Conservation (phyloP, 2,329 filamentous ascomycete genomes). For the Trichoderma semiorbis region DNA sequence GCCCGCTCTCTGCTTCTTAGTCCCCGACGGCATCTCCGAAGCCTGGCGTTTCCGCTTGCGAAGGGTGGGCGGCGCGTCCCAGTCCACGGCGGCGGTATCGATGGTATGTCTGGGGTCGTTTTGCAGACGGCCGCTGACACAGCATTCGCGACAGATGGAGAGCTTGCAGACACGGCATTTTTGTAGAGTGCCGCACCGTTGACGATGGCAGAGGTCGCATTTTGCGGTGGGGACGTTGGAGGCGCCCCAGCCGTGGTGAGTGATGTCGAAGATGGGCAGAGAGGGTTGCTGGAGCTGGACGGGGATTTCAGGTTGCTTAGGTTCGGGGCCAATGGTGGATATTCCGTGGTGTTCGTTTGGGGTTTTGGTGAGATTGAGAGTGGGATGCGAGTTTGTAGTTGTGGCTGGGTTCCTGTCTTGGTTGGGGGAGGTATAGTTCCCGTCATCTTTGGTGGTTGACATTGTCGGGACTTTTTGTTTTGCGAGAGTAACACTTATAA, state of each 20-base stretch:
- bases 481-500: not conserved
- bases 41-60: not conserved
- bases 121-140: constrained; percentile 18
- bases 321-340: not conserved
- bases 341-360: not conserved
- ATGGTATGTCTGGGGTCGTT: constrained; percentile 23
- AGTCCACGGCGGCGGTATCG: constrained; percentile 21
- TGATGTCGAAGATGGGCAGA: constrained; percentile 5
- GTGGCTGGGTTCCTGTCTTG: not conserved
- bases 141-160: constrained; percentile 25
- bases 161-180: constrained; percentile 26
- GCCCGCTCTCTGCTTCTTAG: not conserved
- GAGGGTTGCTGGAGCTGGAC: not conserved
- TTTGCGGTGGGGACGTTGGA: constrained; percentile 26
- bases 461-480: not conserved
- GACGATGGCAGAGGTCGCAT: constrained; percentile 27
- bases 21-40: not conserved
- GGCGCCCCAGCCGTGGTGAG: constrained; percentile 24
- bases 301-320: not conserved
- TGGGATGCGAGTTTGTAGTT: not conserved
- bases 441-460: not conserved
- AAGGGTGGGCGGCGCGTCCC: constrained; percentile 18
- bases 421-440: not conserved
- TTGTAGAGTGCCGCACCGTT: constrained; percentile 25
- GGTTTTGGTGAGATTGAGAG: not conserved